Evolutionary conservation across 805 yeast species (phyloP).

Genomic region (Ogataea corticis): DNA sequence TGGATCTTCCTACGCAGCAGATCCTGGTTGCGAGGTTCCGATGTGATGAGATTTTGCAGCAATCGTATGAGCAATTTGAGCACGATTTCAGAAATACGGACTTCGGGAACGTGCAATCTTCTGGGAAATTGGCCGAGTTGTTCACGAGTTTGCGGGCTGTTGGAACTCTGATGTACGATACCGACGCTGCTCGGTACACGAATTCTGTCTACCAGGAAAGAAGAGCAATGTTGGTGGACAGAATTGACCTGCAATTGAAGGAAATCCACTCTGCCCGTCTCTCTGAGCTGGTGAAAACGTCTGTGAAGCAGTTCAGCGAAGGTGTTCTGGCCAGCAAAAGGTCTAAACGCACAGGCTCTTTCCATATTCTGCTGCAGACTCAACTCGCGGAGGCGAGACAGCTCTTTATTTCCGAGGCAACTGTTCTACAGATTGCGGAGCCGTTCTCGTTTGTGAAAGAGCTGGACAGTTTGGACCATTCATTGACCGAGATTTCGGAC

Average conservation of each 20-base stretch:
- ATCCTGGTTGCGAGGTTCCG: constrained; percentile 90
- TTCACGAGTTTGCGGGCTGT: constrained; percentile 45
- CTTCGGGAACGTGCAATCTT: constrained; percentile 28
- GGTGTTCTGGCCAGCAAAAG: constrained; percentile 25
- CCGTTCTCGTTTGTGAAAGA: constrained; percentile 35
- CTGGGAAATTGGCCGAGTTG: constrained; percentile 40
- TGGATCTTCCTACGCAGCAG: constrained; percentile 96
- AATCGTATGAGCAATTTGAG: constrained; percentile 48
- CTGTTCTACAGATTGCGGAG: constrained; percentile 35
- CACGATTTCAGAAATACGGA: constrained; percentile 30
- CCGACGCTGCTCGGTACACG: constrained; percentile 74
- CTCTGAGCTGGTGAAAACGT: constrained; percentile 35
- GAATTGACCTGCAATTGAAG: constrained; percentile 47
- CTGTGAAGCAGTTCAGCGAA: constrained; percentile 34
- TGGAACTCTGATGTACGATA: constrained; percentile 59
- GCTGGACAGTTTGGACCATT: constrained; percentile 33
- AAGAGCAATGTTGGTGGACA: constrained; percentile 46
- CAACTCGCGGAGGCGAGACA: constrained; percentile 23
- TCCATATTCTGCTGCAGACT: constrained; percentile 26
- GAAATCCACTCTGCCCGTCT: constrained; percentile 47
- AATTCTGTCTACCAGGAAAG: constrained; percentile 65
- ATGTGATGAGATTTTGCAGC: constrained; percentile 81
- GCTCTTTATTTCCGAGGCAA: constrained; percentile 35
- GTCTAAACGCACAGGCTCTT: constrained; percentile 23
- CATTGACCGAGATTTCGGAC: constrained; percentile 32